These are phyloP conservation scores for Lepidium sativum DNA, from an alignment of 345 rosid genomes.

Conservation along the genomic window DNA sequence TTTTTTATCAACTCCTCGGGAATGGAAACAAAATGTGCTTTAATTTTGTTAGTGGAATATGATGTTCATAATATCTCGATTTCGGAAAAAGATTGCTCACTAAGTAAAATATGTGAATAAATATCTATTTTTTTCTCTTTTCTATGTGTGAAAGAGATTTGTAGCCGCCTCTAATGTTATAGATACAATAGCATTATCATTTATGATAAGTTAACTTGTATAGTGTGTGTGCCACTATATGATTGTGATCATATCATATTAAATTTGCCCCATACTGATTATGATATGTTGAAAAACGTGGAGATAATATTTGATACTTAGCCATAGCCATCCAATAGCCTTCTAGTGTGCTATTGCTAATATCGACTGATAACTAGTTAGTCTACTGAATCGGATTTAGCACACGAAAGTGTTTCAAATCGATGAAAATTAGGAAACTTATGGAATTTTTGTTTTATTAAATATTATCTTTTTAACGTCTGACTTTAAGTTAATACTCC, in stretches of 20 bases:
- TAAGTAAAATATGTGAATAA: neutral
- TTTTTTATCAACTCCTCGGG: neutral
- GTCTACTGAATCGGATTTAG: too few relatives aligned
- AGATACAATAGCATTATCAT: neutral
- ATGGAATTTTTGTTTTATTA: too few relatives aligned
- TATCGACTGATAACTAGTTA: too few relatives aligned
- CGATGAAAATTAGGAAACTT: too few relatives aligned
- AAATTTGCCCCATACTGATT: neutral
- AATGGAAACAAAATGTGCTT: conserved; percentile 21
- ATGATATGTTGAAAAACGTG: too few relatives aligned
- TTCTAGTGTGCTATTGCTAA: too few relatives aligned
- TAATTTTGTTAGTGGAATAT: conserved; percentile 28
- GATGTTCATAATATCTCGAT: conserved; percentile 23
- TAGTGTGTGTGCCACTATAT: conserved; percentile 22
- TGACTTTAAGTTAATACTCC: too few relatives aligned
- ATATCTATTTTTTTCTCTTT: neutral
- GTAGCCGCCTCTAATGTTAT: conserved; percentile 5
- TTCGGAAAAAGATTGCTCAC: neutral
- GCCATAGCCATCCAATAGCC: too few relatives aligned
- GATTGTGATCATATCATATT: neutral
- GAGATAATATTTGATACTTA: too few relatives aligned
- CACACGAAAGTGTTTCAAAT: too few relatives aligned
- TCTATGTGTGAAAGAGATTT: neutral
- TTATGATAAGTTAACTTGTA: neutral
- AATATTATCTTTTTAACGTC: too few relatives aligned